Evolutionary conservation across 139 green algal species (phyloP), one percentile per base, ranked within the genome.

Genomic region (Chlamydomonas sp.): DNA sequence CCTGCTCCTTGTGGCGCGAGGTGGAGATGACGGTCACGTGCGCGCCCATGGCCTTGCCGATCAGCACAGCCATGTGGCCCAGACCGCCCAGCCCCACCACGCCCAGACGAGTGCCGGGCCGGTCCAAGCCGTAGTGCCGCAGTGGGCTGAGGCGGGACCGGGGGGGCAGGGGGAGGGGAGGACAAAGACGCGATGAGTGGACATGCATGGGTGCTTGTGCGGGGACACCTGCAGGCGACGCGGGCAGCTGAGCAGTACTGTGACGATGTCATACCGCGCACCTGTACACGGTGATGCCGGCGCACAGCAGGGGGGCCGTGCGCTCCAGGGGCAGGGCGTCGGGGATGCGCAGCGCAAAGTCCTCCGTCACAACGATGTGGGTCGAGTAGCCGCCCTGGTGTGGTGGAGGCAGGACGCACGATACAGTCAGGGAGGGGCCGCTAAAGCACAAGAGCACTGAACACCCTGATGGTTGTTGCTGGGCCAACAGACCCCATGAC

Each of bases 301-400:
- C 96, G 83, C 96, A 98, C 85, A 98, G 93, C 88, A 98, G 93
- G 12, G 96, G 96, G 3, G 96, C 96, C 4, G 90, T 81, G 3
- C 68, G 88, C 3, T 90, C 93, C 75, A 97, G 86, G 7, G 82
- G 69, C 61, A 98, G 83, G 84, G 89, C 95, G 62, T 94, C 91
- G 17, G 95, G 94, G 3, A 98, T 0, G 0, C 83, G 73, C 58
- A 96, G 88, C 17, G 89, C 86, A 87, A 91, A 96, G 66, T 89
- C 69, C 78, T 96, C 88, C 58, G 88, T 79, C 0, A 94, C 87
- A 1, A 97, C 90, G 10, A 96, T 89, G 86, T 94, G 89, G 15
- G 85, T 94, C 12, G 91, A 94, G 91, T 98, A 98, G 69, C 96
- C 96, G 59, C 96, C 96, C 80, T 97, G 89, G 15, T 12, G 58